Base-by-base conservation (phyloP, 2,329 filamentous ascomycete species). In the Gnomoniopsis sp. region DNA sequence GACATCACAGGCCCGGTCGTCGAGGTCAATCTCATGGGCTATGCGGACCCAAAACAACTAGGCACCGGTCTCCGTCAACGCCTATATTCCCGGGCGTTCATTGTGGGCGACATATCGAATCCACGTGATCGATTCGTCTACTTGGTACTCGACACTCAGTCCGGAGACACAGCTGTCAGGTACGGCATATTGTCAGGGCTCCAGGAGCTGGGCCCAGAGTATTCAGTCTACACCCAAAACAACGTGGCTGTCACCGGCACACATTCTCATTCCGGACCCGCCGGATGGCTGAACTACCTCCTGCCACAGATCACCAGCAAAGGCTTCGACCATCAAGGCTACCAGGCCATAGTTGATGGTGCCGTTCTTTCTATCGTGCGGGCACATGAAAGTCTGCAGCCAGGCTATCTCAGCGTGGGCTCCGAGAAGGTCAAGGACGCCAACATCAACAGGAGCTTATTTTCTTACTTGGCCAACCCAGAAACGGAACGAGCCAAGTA, bases 161-260 rank as follows among this genome's bases (percentile, higher is more conserved):
- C 88, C 2, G 93, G 93, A 30, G 93, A 97, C 72, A 96, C 91
- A 1, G 93, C 91, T 1, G 81, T 96, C 44, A 84, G 92, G 44
- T 86, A 93, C 72, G 92, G 91, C 26, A 90, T 96, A 59, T 75
- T 96, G 14, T 80, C 91, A 54, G 88, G 84, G 1, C 75, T 97
- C 14, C 79, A 80, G 41, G 77, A 75, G 0, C 74, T 96, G 21
- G 92, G 91, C 0, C 74, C 79, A 6, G 86, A 89, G 4, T 96
- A 93, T 70, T 77, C 85, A 17, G 76, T 89, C 56, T 96, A 96
- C 71, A 85, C 83, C 49, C 84, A 89, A 67, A 81, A 88, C 64
- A 96, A 96, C 65, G 76, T 96, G 19, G 93, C 93, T n/a, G 82
- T 97, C 19, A 95, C 90, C 1, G 93, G 91, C 36, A 96, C 93